These are phyloP conservation scores for Fraxinus greggii DNA, from an alignment of 305 asterid genomes.

Conservation along the genomic window DNA sequence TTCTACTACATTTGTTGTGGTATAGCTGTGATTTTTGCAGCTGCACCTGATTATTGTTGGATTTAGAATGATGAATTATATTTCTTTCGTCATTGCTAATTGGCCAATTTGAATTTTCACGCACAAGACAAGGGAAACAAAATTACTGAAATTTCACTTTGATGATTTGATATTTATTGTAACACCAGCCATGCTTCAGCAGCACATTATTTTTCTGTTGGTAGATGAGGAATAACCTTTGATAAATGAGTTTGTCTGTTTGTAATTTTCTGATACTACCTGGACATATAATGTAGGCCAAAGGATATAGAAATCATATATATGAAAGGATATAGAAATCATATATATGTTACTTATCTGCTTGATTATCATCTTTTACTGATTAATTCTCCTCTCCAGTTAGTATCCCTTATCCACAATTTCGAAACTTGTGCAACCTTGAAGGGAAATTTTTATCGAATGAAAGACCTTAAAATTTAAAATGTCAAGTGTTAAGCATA, in stretches of 20 bases:
- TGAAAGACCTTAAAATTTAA: background rate
- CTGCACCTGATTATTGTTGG: background rate
- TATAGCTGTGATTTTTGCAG: conserved; percentile 7
- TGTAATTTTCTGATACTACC: background rate
- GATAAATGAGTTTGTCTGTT: background rate
- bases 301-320: background rate
- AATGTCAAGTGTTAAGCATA: background rate
- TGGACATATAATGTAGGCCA: conserved; percentile 8
- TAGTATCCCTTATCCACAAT: background rate
- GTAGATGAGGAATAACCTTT: background rate
- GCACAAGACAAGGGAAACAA: conserved; percentile 12
- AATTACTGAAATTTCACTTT: background rate
- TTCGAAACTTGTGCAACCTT: background rate
- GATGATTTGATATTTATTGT: background rate
- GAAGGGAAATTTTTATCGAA: background rate
- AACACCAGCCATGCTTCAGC: background rate
- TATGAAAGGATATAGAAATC: background rate
- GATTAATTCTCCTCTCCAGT: background rate
- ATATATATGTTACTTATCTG: background rate
- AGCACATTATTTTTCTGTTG: background rate
- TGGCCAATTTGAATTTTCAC: background rate
- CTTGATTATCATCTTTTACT: conserved; percentile 9
- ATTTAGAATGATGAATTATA: conserved; percentile 1
- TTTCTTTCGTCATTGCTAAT: background rate
- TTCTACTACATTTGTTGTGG: conserved; percentile 9